These are phyloP conservation scores for Apiotrichum gamsii DNA, from an alignment of 1,284 basidiomycete genomes.

Conservation along the genomic window DNA sequence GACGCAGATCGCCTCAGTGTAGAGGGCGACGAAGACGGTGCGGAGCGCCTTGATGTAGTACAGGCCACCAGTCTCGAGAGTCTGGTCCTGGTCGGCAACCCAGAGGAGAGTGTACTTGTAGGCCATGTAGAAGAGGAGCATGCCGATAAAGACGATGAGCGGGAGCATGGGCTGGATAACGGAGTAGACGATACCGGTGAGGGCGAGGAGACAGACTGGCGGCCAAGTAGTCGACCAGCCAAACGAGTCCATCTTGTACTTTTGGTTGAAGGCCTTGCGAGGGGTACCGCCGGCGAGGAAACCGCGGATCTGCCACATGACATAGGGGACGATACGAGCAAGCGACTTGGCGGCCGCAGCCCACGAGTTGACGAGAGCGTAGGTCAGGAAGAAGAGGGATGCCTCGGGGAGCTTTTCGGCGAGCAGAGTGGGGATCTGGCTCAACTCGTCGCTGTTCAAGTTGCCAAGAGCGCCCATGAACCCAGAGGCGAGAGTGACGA, in stretches of 20 bases:
- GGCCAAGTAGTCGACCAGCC: slow-evolving; percentile 40
- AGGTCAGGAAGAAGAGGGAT: slow-evolving; percentile 92
- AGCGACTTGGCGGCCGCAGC: slow-evolving; percentile 71
- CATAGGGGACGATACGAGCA: slow-evolving; percentile 66
- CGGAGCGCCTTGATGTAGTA: slow-evolving; percentile 47
- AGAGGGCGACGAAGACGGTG: slow-evolving; percentile 45
- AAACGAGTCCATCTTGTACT: slow-evolving; percentile 38
- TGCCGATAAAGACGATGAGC: slow-evolving; percentile 35
- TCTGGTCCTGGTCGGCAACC: slow-evolving; percentile 44
- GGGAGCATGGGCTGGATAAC: slow-evolving; percentile 47
- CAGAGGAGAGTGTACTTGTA: slow-evolving; percentile 48
- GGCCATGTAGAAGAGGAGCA: slow-evolving; percentile 40
- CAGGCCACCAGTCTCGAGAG: slow-evolving; percentile 45
- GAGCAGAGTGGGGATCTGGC: slow-evolving; percentile 59
- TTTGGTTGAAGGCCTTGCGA: slow-evolving; percentile 50
- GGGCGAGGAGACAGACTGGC: slow-evolving; percentile 37
- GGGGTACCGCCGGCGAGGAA: slow-evolving; percentile 82
- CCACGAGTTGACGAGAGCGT: slow-evolving; percentile 51
- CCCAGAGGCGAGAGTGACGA: slow-evolving; percentile 75
- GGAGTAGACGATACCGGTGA: slow-evolving; percentile 46
- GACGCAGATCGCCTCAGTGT: slow-evolving; percentile 44
- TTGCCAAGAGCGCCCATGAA: slow-evolving; percentile 62
- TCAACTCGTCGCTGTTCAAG: slow-evolving; percentile 60
- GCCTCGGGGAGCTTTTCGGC: slow-evolving; percentile 72
- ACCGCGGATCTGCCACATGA: slow-evolving; percentile 79